These are phyloP conservation scores for Ballota nigra DNA, from an alignment of 257 asterid genomes.

Conservation along the genomic window DNA sequence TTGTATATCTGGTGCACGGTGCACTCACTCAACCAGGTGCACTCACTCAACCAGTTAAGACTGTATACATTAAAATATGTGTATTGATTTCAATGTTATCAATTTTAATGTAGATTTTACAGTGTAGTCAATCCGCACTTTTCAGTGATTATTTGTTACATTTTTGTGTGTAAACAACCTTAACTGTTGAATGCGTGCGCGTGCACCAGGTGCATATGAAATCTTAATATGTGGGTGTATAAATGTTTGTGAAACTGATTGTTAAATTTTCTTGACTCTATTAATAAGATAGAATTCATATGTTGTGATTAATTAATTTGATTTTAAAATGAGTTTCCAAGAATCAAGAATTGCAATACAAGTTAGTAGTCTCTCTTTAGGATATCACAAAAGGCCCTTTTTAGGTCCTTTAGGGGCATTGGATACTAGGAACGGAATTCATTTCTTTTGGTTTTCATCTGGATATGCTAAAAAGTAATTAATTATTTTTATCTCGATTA, in stretches of 20 bases:
- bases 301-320: slow-evolving; percentile 12
- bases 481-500: neutral
- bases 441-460: slow-evolving; percentile 17
- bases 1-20: no score
- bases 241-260: neutral
- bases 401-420: slow-evolving; percentile 45
- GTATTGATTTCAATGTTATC: no score
- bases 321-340: slow-evolving; percentile 27
- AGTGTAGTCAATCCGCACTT: no score
- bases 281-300: slow-evolving; percentile 29
- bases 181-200: no score
- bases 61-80: no score
- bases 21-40: no score
- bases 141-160: no score
- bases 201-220: no score
- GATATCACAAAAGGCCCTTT: slow-evolving; percentile 70
- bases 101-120: no score
- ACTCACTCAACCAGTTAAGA: no score
- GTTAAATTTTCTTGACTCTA: slow-evolving; percentile 28
- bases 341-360: slow-evolving; percentile 45
- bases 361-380: slow-evolving; percentile 43
- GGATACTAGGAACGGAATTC: slow-evolving; percentile 30
- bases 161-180: no score
- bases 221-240: no score
- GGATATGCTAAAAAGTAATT: slow-evolving; percentile 19